Base-by-base conservation (phyloP, 768 basidiomycete genomes). In the Boletus huronensis region DNA sequence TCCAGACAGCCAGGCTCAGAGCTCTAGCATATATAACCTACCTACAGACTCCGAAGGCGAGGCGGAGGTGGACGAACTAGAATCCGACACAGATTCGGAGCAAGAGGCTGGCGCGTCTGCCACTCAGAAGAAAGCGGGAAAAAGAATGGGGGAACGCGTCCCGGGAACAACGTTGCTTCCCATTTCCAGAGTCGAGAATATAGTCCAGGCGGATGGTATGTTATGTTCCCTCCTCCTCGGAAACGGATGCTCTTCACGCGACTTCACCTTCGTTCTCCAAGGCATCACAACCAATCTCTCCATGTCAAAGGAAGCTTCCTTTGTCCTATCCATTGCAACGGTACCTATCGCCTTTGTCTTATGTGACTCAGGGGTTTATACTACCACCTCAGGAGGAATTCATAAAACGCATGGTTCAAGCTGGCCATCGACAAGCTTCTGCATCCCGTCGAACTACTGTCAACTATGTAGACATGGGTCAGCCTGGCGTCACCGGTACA, bases 381-480 rank as follows among this genome's bases (percentile, higher is more conserved):
- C 50, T 48, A 43, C 55, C 50, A 38, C 38, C 49, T 34, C 64
- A 94, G 92, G 91, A 94, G 73, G 88, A 92, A 64, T 93, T 93
- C 67, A 81, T 93, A 52, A 88, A 89, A 69, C 79, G 84, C 46
- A 76, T 93, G 64, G 78, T 82, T 17, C 81, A 82, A 67, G 84
- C 85, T 25, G 88, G 85, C 13, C 82, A 87, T 54, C 78, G 78
- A 46, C 81, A 85, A 64, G 88, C 89, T 10, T 74, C 74, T 54
- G 74, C 77, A 17, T 81, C 84, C 47, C 77, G 78, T 54, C 78
- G 88, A 55, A 79, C 76, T 52, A 75, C 72, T 21, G 75, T 93
- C 11, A 78, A 80, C 50, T 90, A 92, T 59, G 75, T 78, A 38
- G 90, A 94, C 67, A 80, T 93, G 78, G 85, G 91, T 93, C 58